These are phyloP conservation scores for Whalleya microplaca DNA, from an alignment of 2,329 filamentous ascomycete genomes.

Conservation along the genomic window DNA sequence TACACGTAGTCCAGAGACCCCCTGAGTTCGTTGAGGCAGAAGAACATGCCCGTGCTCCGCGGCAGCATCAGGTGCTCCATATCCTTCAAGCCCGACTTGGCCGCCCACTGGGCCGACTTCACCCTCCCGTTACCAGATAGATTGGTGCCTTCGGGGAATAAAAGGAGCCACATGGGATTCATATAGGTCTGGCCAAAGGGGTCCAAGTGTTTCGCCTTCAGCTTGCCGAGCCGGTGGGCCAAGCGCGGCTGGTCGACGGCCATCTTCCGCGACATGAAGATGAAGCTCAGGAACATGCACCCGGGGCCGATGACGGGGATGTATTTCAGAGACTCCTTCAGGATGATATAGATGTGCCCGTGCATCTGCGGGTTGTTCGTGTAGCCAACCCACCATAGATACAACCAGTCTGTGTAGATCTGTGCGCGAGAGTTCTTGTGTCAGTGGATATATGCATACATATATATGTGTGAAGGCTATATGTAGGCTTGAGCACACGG, in stretches of 20 bases:
- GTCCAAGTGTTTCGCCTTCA: constrained; percentile 61
- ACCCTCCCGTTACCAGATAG: constrained; percentile 70
- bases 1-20: constrained; percentile 81
- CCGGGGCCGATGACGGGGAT: constrained; percentile 80
- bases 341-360: constrained; percentile 85
- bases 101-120: constrained; percentile 75
- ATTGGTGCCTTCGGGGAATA: constrained; percentile 90
- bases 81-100: constrained; percentile 74
- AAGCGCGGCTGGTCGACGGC: constrained; percentile 76
- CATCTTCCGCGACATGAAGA: constrained; percentile 92
- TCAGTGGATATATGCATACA: constrained; percentile 19
- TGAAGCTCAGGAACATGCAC: constrained; percentile 86
- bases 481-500: constrained; percentile 13
- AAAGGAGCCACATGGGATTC: constrained; percentile 86
- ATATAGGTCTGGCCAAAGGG: constrained; percentile 59
- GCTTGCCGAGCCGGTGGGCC: constrained; percentile 71
- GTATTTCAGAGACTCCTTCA: constrained; percentile 84
- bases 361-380: constrained; percentile 76
- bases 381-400: constrained; percentile 94
- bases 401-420: constrained; percentile 91
- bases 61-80: constrained; percentile 76
- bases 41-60: constrained; percentile 78
- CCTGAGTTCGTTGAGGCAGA: constrained; percentile 76
- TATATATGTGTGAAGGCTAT: not conserved
- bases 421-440: constrained; percentile 34